Evolutionary conservation across 2,329 filamentous ascomycete species (phyloP), one percentile per base, ranked within the genome.

Genomic region (Colletotrichum orchidophilum): DNA sequence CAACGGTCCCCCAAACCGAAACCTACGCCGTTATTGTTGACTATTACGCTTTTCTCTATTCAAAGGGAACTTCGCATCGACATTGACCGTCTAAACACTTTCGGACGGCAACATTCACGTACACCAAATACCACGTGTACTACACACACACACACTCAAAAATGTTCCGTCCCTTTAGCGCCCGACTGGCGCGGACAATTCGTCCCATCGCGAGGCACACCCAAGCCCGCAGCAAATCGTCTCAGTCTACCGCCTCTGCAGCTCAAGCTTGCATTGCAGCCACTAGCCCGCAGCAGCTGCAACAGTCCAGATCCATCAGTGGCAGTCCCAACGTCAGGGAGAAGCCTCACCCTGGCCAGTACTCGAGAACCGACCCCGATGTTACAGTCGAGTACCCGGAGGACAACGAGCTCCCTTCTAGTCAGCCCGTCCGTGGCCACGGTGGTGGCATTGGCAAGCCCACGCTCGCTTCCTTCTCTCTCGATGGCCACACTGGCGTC

Each of bases 401-500:
- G 46, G 92, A 94, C 77, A 83, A 88, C 66, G 89, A 95, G 72
- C 87, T 96, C 74, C 94, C 94, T 11, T 87, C 88, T 52, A 92
- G 91, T 68, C 84, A 86, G 67, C 92, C 93, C 4, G 90, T 96
- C 8, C 88, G 91, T 74, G 94, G 94, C 59, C 89, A 93, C 62
- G 94, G 93, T 72, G 94, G 94, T 21, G 88, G 92, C 78, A 93
- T 96, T 78, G 93, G 94, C 82, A 95, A 94, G 85, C 92, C 94
- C 29, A 97, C 95, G 0, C 88, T 98, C 31, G 91, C 93, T 39
- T 90, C 90, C 53, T 98, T 98, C 84, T 96, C 94, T 9, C 88
- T 98, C 39, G 93, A 97, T 79, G 93, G 91, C 72, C 92, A 92
- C 78, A 93, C 95, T 9, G 94, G 91, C 57, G 86, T 98, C 50